A percentile compares a stretch with the other conserved stretches of the same genome.
phyloP scores from a whole-genome alignment of 805 yeast genomes.

The Starmerella floricola region DNA sequence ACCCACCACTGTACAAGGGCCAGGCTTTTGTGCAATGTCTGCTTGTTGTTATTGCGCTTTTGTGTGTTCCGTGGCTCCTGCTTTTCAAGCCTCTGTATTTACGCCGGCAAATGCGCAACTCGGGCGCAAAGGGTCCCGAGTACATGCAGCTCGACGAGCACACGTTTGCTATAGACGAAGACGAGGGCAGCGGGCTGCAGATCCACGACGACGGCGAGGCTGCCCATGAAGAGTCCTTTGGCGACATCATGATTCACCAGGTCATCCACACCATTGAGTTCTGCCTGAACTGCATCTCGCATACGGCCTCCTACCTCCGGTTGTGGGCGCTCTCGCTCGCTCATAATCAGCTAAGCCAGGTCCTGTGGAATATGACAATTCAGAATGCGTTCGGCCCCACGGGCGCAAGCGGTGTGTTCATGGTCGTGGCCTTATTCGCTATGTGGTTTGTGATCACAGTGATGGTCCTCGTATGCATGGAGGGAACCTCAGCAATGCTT shows the following conservation, averaged over 20 bases:
- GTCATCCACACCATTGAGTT: conserved; percentile 96
- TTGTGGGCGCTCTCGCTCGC: conserved; percentile 96
- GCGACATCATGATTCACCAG: conserved; percentile 93
- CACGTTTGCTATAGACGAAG: conserved; percentile 27
- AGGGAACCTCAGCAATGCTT: conserved; percentile 97
- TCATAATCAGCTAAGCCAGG: conserved; percentile 87
- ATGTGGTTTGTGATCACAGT: conserved; percentile 94
- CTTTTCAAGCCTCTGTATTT: conserved; percentile 70
- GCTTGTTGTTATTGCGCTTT: conserved; percentile 57
- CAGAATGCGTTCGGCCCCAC: conserved; percentile 61
- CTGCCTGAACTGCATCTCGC: conserved; percentile 92
- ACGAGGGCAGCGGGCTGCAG: conserved; percentile 23
- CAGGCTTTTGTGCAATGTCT: conserved; percentile 66
- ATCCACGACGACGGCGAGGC: conserved; percentile 27
- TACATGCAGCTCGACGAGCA: conserved; percentile 29
- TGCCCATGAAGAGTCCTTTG: conserved; percentile 49
- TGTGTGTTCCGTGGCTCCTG: conserved; percentile 89
- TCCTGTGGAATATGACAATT: conserved; percentile 92
- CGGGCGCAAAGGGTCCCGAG: conserved; percentile 33
- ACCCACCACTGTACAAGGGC: conserved; percentile 65
- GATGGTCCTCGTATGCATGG: conserved; percentile 88
- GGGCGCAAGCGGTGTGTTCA: conserved; percentile 53
- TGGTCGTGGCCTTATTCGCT: conserved; percentile 68
- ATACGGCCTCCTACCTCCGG: conserved; percentile 91
- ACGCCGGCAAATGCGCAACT: conserved; percentile 44